Evolutionary conservation across 805 yeast species (phyloP).

Genomic region (Saitoella complicata): DNA sequence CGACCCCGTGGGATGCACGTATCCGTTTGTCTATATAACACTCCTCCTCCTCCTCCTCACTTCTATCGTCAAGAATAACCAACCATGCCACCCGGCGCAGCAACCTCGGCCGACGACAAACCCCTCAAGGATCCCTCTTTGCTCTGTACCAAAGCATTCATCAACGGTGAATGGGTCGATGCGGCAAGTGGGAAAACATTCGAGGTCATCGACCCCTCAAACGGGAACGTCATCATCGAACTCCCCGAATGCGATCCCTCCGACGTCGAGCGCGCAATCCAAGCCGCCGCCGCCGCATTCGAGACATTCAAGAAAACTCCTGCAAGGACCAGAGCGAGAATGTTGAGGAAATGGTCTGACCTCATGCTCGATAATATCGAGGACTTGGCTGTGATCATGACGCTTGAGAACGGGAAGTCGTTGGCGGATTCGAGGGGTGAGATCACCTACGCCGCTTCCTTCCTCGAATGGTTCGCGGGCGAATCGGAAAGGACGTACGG

Average conservation of each 20-base stretch:
- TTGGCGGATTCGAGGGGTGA: conserved; percentile 58
- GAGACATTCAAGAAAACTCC: conserved; percentile 34
- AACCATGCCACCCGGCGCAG: no score
- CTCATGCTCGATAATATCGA: conserved; percentile 41
- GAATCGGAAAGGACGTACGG: conserved; percentile 61
- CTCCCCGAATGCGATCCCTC: conserved; percentile 41
- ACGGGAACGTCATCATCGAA: conserved; percentile 31
- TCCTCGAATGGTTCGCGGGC: conserved; percentile 81
- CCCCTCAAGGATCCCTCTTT: no score
- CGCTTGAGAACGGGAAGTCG: conserved; percentile 64
- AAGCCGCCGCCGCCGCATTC: conserved; percentile 39
- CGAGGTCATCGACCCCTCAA: conserved; percentile 62
- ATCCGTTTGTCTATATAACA: no score
- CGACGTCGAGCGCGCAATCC: conserved; percentile 37
- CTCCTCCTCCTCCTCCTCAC: no score
- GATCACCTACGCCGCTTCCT: conserved; percentile 48
- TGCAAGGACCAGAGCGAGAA: conserved; percentile 37
- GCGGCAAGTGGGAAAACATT: conserved; percentile 32
- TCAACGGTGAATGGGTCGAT: conserved; percentile 62
- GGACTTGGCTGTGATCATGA: conserved; percentile 48
- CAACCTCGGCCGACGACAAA: no score
- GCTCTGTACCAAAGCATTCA: conserved; percentile 29
- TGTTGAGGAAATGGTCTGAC: conserved; percentile 36
- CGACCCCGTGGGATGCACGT: no score
- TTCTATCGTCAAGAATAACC: no score